Base-by-base conservation (phyloP, 768 basidiomycete genomes). In the Pleurotus tuber-regium region DNA sequence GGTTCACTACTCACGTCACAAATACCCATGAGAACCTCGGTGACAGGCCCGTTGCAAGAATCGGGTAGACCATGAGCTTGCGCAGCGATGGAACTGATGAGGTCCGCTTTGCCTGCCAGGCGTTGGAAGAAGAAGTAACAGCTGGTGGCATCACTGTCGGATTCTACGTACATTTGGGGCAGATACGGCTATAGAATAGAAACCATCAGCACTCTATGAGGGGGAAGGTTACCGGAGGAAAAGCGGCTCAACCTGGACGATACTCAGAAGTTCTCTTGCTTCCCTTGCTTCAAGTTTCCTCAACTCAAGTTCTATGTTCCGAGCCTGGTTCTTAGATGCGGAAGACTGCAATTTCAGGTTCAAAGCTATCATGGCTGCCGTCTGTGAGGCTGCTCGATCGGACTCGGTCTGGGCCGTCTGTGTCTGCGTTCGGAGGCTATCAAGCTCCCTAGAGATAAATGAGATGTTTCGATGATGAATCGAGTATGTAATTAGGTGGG, bases 41-140 rank as follows among this genome's bases (percentile, higher is more conserved):
- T 87, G 0, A 93, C 87, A 33, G 82, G 74, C 0, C 86, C 84
- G 56, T 87, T 89, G 19, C 98, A 81, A 3, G 90, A 83, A 31
- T 92, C 91, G 4, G 94, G 92, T 25, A 99, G 70, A 29, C 82
- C 81, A 61, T 98, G 89, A 12, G 83, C 80, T 56, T 92, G 86
- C 1, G 87, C 91, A 29, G 95, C 85, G 50, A 92, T 80, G 10
- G 70, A 77, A 61, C 87, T 91, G 67, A 98, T 85, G 36, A 97
- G 76, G 57, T 97, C 91, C 25, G 90, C 77, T 69, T 99, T 99
- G 63, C 78, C 75, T 0, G 86, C 87, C 58, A 98, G 67, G 7
- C 97, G 85, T 56, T 87, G 86, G 84, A 98, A 97, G 78, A 97
- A 91, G 53, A 98, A 73, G 59, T 96, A 90, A 58, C 90, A 89